Conservation (phyloP, 192 early-diverging fungal genomes). For the Geranomyces michiganensis region DNA sequence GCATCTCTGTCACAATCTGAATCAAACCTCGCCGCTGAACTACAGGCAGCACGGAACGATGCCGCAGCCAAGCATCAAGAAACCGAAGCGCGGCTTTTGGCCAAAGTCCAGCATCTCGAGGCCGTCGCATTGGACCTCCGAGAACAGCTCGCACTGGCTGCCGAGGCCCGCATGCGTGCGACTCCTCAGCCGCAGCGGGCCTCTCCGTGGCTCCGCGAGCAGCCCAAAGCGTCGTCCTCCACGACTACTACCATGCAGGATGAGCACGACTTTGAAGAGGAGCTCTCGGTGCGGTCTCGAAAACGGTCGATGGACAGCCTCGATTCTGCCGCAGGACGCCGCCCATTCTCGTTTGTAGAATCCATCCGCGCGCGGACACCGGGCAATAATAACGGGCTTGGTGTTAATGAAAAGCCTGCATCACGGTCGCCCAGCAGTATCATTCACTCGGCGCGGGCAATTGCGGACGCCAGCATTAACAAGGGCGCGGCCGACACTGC, state of each 20-base stretch:
- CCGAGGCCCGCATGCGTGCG: too few relatives aligned
- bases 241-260: background rate
- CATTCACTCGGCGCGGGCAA: constrained; percentile 16
- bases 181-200: too few relatives aligned
- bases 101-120: background rate
- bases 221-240: too few relatives aligned
- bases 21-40: background rate
- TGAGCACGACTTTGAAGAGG: background rate
- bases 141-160: background rate
- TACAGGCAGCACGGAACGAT: background rate
- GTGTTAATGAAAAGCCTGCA: background rate
- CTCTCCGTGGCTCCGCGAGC: too few relatives aligned
- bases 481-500: constrained; percentile 1
- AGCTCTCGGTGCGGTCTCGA: background rate
- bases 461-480: background rate
- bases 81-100: background rate
- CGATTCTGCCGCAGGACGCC: background rate
- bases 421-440: constrained; percentile 10
- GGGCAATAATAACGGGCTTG: background rate
- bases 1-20: background rate
- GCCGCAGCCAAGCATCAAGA: background rate
- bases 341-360: constrained; percentile 3
- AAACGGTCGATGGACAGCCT: constrained; percentile 2
- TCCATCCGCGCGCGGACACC: background rate
- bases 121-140: background rate